Base-by-base conservation (phyloP, 1,139 yeast genomes). In the Saccharomyces hybrid region DNA sequence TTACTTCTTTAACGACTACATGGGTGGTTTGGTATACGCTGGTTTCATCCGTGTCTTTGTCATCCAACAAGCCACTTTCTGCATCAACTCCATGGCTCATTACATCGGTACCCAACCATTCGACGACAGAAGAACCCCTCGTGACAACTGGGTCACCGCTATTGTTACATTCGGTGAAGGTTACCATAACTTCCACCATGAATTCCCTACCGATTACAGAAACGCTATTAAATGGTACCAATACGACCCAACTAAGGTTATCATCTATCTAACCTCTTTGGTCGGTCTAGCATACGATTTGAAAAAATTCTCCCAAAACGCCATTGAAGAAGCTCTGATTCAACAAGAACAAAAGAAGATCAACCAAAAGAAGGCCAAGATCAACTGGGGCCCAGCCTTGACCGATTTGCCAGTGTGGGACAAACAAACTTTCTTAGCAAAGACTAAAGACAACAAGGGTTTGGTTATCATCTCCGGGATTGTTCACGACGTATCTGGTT, bases 141-240 rank as follows among this genome's bases (percentile, higher is more conserved):
- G 99, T 74, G 98, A 93, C 75, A 97, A 93, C 75, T 83, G 85
- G 66, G 73, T 93, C 62, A 93, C 99, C 58, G 99, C 99, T 6
- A 75, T 93, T 58, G 96, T 89, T 58, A 93, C 99, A 11, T 87
- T 93, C 66, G 99, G 99, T 71, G 99, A 93, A 78, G 99, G 99
- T 58, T 91, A 93, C 81, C 99, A 93, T 76, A 93, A 93, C 78
- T 93, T 93, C 85, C 99, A 93, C 76, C 99, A 93, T 76, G 98
- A 95, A 78, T 93, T 91, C 82, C 99, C 99, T 64, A 83, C 95
- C 50, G 99, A 93, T 77, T 93, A 93, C 82, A 84, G 99, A 79
- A 93, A 93, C 71, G 99, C 99, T 51, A 81, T 93, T 71, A 88
- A 84, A 74, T 95, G 99, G 99, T 93, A 88, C 79, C 99, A 95